Conservation (phyloP, 2,329 filamentous ascomycete species). For the Didymella pinodella region DNA sequence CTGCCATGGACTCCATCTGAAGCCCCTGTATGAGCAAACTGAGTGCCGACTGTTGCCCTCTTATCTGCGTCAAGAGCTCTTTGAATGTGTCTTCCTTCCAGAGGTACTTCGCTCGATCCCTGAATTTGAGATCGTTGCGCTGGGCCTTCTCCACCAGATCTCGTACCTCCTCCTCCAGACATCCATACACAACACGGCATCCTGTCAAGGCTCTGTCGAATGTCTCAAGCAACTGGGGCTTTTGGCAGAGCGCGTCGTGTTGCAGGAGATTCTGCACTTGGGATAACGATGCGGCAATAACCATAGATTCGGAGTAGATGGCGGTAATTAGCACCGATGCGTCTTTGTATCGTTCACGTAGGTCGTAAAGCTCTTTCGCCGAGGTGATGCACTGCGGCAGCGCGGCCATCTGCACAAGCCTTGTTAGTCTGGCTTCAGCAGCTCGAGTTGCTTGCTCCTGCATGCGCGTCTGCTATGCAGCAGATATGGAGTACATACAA, state of each 20-base stretch:
- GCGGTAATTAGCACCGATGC: constrained; percentile 43
- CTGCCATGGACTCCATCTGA: constrained; percentile 48
- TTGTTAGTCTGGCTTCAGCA: constrained; percentile 1
- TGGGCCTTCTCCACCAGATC: constrained; percentile 33
- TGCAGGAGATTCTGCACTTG: constrained; percentile 44
- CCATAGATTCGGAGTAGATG: constrained; percentile 47
- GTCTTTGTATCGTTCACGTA: constrained; percentile 42
- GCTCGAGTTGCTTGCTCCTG: constrained; percentile 2
- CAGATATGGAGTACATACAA: constrained; percentile 5
- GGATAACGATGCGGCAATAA: constrained; percentile 44
- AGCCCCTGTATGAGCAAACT: constrained; percentile 45
- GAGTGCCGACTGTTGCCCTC: constrained; percentile 45
- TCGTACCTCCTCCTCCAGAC: constrained; percentile 44
- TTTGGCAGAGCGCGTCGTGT: constrained; percentile 37
- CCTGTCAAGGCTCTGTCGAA: constrained; percentile 46
- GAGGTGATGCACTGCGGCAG: constrained; percentile 40
- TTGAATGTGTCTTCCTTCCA: constrained; percentile 48
- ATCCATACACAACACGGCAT: constrained; percentile 45
- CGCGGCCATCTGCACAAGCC: constrained; percentile 27
- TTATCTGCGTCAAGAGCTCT: constrained; percentile 45
- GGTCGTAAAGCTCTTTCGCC: constrained; percentile 42
- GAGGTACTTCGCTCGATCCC: constrained; percentile 38
- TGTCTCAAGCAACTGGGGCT: constrained; percentile 42
- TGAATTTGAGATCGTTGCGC: constrained; percentile 33
- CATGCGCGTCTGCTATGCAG: neutral